A percentile compares a stretch with the other conserved stretches of the same genome.
phyloP scores from a whole-genome alignment of 176 grass and related monocot genomes.

The Phoenix dactylifera region DNA sequence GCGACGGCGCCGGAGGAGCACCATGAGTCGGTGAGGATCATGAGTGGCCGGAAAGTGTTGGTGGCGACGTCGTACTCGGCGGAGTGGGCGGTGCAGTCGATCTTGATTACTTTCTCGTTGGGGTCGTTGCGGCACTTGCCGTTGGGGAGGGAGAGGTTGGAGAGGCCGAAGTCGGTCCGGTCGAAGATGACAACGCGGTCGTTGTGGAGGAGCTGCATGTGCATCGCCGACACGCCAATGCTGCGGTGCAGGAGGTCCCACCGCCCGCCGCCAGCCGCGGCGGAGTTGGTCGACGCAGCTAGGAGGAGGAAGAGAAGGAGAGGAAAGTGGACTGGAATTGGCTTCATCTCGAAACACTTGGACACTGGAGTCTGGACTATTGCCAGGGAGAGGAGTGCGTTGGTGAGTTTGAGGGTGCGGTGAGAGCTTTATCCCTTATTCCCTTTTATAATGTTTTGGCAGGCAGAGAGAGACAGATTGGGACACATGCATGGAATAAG shows the following conservation, averaged over 20 bases:
- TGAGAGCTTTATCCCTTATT: too few species aligned
- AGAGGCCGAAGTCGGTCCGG: slow-evolving; percentile 59
- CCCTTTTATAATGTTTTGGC: too few species aligned
- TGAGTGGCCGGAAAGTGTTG: slow-evolving; percentile 44
- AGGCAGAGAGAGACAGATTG: too few species aligned
- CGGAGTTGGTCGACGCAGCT: background rate
- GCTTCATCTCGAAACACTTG: too few species aligned
- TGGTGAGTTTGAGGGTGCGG: too few species aligned
- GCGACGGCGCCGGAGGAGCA: slow-evolving; percentile 71
- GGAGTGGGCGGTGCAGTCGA: slow-evolving; percentile 70
- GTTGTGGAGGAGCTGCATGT: slow-evolving; percentile 87
- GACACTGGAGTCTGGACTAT: too few species aligned
- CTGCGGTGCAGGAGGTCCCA: slow-evolving; percentile 67
- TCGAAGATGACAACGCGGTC: slow-evolving; percentile 73
- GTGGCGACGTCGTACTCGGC: slow-evolving; percentile 43
- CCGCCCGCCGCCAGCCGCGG: slow-evolving; percentile 11
- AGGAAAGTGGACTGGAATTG: background rate
- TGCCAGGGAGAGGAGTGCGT: too few species aligned
- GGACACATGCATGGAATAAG: too few species aligned
- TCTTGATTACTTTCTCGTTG: slow-evolving; percentile 27
- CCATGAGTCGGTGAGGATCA: slow-evolving; percentile 65
- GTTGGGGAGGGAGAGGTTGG: slow-evolving; percentile 57
- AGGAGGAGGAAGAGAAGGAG: slow-evolving; percentile 2
- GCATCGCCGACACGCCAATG: slow-evolving; percentile 82
- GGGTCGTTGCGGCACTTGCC: slow-evolving; percentile 55